These are phyloP conservation scores for Neurospora discreta DNA, from an alignment of 495 filamentous ascomycete species.

Conservation along the genomic window DNA sequence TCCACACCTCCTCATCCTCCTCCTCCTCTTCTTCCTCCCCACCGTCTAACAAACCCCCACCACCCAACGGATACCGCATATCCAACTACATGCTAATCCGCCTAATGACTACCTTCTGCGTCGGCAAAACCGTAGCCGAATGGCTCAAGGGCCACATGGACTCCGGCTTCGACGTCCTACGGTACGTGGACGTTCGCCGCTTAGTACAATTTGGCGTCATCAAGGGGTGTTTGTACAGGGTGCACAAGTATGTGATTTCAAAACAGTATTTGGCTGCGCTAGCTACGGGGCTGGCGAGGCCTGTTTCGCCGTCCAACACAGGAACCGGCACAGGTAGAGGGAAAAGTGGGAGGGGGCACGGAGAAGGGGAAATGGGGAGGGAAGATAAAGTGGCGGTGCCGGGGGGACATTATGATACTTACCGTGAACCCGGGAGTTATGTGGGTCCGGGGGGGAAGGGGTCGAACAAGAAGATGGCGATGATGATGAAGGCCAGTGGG, in stretches of 20 bases:
- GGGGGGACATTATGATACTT: background rate
- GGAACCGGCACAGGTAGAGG: no score
- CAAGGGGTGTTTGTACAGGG: constrained; percentile 87
- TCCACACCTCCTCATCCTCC: background rate
- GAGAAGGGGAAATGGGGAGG: background rate
- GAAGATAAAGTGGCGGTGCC: background rate
- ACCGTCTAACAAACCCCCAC: background rate
- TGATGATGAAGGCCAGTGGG: constrained; percentile 12
- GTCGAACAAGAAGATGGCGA: background rate
- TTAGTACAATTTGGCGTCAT: constrained; percentile 94
- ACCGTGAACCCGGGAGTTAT: background rate
- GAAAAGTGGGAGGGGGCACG: background rate
- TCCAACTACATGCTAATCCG: constrained; percentile 46
- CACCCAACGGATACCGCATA: constrained; percentile 16
- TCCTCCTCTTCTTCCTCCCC: no score
- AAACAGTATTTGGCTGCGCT: constrained; percentile 38
- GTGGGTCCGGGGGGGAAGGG: background rate
- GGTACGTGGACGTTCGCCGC: constrained; percentile 72
- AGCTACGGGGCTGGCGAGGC: constrained; percentile 26
- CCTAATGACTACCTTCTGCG: constrained; percentile 68
- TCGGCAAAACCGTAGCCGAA: constrained; percentile 66
- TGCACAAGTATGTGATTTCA: constrained; percentile 78
- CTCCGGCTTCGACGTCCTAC: constrained; percentile 43
- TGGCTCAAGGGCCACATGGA: constrained; percentile 67
- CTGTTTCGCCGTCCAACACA: background rate